phyloP scores from a whole-genome alignment of 2,329 filamentous ascomycete species.

The Fusarium falciforme region DNA sequence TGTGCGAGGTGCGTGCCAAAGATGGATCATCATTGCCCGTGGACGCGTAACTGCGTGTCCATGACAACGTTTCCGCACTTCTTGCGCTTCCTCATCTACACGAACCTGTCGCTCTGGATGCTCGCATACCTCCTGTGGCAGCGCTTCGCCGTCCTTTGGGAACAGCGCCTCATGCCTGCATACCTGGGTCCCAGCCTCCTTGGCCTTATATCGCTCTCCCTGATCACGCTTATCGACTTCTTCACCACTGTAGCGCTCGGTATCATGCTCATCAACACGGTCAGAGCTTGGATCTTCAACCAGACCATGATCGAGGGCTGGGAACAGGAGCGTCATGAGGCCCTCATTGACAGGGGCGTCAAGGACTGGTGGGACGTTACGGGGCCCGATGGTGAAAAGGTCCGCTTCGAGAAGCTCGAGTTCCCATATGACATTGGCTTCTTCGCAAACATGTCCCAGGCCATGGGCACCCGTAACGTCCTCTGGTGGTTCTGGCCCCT shows the following conservation, averaged over 20 bases:
- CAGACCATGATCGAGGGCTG: slow-evolving; percentile 85
- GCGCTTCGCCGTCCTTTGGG: slow-evolving; percentile 71
- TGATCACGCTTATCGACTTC: slow-evolving; percentile 68
- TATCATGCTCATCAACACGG: slow-evolving; percentile 73
- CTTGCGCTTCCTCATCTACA: slow-evolving; percentile 79
- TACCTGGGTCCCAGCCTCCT: slow-evolving; percentile 76
- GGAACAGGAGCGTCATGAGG: slow-evolving; percentile 75
- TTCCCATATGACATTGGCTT: slow-evolving; percentile 87
- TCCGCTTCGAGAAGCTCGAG: slow-evolving; percentile 73
- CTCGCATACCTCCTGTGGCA: slow-evolving; percentile 71
- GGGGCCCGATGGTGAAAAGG: slow-evolving; percentile 50
- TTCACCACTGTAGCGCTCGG: slow-evolving; percentile 70
- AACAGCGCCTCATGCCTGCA: slow-evolving; percentile 73
- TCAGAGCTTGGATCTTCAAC: slow-evolving; percentile 73
- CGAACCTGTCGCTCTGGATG: slow-evolving; percentile 72
- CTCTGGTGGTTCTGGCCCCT: slow-evolving; percentile 78
- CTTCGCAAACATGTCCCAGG: slow-evolving; percentile 78
- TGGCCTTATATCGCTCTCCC: slow-evolving; percentile 70
- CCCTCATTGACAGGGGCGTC: slow-evolving; percentile 61
- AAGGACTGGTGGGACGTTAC: slow-evolving; percentile 58
- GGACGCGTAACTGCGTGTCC: slow-evolving; percentile 86
- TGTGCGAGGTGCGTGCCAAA: slow-evolving; percentile 80
- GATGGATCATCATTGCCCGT: slow-evolving; percentile 91
- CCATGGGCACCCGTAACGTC: slow-evolving; percentile 77
- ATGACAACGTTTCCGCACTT: slow-evolving; percentile 87